phyloP scores from a whole-genome alignment of 306 rosid genomes.

The Comarum palustre region DNA sequence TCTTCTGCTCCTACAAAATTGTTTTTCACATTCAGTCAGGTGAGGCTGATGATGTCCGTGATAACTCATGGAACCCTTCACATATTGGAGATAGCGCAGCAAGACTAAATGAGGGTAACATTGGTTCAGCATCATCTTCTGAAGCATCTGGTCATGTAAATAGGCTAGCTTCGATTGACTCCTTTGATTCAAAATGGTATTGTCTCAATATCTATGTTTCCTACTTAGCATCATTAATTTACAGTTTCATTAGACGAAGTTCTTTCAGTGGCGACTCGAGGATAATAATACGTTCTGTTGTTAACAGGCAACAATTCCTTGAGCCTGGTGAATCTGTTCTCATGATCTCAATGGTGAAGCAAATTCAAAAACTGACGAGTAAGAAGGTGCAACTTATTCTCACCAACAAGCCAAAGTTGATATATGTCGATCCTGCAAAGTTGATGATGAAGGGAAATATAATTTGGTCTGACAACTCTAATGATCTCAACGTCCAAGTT shows the following conservation, averaged over 20 bases:
- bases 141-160: slow-evolving; percentile 61
- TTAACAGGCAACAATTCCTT: slow-evolving; percentile 82
- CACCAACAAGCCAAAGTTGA: slow-evolving; percentile 92
- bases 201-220: neutral
- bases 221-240: slow-evolving; percentile 6
- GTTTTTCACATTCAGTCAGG: slow-evolving; percentile 47
- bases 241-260: neutral
- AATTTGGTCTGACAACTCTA: slow-evolving; percentile 90
- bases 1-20: neutral
- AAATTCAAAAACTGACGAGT: slow-evolving; percentile 79
- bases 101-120: slow-evolving; percentile 49
- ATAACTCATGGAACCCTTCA: slow-evolving; percentile 77
- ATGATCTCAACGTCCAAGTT: slow-evolving; percentile 88
- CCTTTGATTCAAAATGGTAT: slow-evolving; percentile 98
- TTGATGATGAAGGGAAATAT: slow-evolving; percentile 82
- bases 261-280: neutral
- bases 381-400: slow-evolving; percentile 99
- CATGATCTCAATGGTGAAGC: slow-evolving; percentile 97
- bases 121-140: slow-evolving; percentile 56
- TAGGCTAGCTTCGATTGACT: slow-evolving; percentile 97
- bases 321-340: slow-evolving; percentile 95
- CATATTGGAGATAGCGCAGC: slow-evolving; percentile 67
- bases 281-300: slow-evolving; percentile 13
- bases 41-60: slow-evolving; percentile 46
- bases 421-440: slow-evolving; percentile 92